Evolutionary conservation across 2,329 filamentous ascomycete genomes (phyloP).

Genomic region (Fonsecaea nubica): DNA sequence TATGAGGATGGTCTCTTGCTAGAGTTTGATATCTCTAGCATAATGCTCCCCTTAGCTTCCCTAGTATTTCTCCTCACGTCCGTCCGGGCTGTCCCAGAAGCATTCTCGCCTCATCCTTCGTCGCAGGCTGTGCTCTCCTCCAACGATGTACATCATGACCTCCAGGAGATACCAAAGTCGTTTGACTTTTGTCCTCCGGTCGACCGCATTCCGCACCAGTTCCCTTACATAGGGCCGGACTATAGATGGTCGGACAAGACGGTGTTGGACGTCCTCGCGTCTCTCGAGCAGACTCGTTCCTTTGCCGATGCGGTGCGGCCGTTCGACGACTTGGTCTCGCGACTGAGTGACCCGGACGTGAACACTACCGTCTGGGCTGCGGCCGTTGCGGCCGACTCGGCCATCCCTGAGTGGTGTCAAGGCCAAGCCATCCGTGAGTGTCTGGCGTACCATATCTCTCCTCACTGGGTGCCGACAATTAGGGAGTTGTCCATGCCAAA

Average conservation of each 20-base stretch:
- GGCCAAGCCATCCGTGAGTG: not conserved
- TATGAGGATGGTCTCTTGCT: too few species aligned
- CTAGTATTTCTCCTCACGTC: too few species aligned
- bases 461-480: constrained; percentile 12
- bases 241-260: constrained; percentile 1
- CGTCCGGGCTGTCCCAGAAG: too few species aligned
- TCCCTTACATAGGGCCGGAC: constrained; percentile 6
- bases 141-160: not conserved
- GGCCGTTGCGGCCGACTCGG: not conserved
- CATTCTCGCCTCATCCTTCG: too few species aligned
- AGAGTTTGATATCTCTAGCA: too few species aligned
- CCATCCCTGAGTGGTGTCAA: not conserved
- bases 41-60: too few species aligned
- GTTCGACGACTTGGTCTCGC: constrained; percentile 1
- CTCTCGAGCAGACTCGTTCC: not conserved
- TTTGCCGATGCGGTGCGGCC: not conserved
- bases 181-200: constrained; percentile 6
- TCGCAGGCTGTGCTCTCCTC: too few species aligned
- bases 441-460: constrained; percentile 7
- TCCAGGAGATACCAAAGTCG: not conserved
- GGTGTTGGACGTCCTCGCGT: constrained; percentile 1
- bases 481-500: constrained; percentile 11
- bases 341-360: not conserved
- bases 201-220: not conserved
- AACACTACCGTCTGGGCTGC: constrained; percentile 10